Evolutionary conservation across 805 yeast genomes (phyloP), one percentile per base, ranked within the genome.

Genomic region (Clavispora santaluciae): DNA sequence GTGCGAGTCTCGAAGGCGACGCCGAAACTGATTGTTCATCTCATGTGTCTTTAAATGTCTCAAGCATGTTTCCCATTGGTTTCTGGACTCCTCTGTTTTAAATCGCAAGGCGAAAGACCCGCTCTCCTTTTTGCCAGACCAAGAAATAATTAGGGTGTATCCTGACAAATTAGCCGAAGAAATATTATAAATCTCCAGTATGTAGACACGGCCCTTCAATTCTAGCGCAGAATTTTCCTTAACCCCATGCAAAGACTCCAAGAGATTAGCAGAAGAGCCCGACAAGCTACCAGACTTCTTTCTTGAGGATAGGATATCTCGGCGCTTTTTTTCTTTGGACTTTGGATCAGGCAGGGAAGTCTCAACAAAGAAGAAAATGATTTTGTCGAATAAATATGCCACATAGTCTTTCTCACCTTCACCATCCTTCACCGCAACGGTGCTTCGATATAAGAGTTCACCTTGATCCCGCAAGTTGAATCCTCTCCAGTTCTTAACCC

Each of bases 401-500:
- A 84, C 84, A 60, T 88, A 91, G 53, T 90, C 97, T 41, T 84
- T 79, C 58, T 91, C 97, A 39, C 75, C 73, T 24, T 81, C 83
- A 26, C 73, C 72, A 51, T 84, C 93, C 47, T 74, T 75, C 20
- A 82, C 85, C 9, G 79, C 76, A 24, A 86, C 89, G 29, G 71
- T 68, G 42, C 88, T 91, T 53, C 80, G 83, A 56, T 80, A 80
- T 40, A 90, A 64, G 44, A 93, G 73, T 43, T 87, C 95, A 20
- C 99, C 99, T 59, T 88, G 86, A 48, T 81, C 83, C 41, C 72
- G 72, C 33, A 84, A 68, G 44, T 81, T 80, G 58, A 87, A 88
- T 17, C 96, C 97, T 52, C 88, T 80, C 99, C 99, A 93, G 63
- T 90, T 95, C 17, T 73, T 70, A 9, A 91, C 95, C 43, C 90